phyloP scores from a whole-genome alignment of 208 protist species.

The Leishmania gerbilli region DNA sequence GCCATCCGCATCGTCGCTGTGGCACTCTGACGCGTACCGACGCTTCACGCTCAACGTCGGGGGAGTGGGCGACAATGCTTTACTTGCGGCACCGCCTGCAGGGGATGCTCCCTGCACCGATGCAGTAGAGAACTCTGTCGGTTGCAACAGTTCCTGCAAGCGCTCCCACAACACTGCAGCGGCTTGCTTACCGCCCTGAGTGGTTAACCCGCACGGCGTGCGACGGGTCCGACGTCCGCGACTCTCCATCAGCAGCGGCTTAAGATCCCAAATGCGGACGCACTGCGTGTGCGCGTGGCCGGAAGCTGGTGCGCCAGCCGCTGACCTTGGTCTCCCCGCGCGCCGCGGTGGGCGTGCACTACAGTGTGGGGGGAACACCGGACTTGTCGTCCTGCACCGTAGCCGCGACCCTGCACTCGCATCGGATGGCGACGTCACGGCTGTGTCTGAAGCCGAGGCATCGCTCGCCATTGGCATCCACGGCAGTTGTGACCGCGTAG shows the following conservation, averaged over 20 bases:
- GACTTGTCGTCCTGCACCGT: slow-evolving; percentile 2
- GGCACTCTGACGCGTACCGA: background rate
- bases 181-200: slow-evolving; percentile 24
- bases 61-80: background rate
- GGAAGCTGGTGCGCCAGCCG: background rate
- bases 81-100: background rate
- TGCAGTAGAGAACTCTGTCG: slow-evolving; percentile 13
- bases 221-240: slow-evolving; percentile 31
- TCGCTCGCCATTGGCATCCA: slow-evolving; percentile 13
- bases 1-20: slow-evolving; percentile 20
- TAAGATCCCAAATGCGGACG: slow-evolving; percentile 67
- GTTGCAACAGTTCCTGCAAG: slow-evolving; percentile 42
- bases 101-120: background rate
- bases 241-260: slow-evolving; percentile 62
- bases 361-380: slow-evolving; percentile 17
- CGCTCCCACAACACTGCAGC: slow-evolving; percentile 47
- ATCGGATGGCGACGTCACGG: slow-evolving; percentile 15
- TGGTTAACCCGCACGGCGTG: slow-evolving; percentile 20
- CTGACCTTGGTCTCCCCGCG: slow-evolving; percentile 11
- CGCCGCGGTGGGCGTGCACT: slow-evolving; percentile 19
- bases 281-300: slow-evolving; percentile 45
- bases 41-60: background rate
- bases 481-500: slow-evolving; percentile 7
- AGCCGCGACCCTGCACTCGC: background rate
- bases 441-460: slow-evolving; percentile 25